Evolutionary conservation across 371 early-diverging fungal genomes (phyloP), one percentile per base, ranked within the genome.

Genomic region (Rhizopus sp.): DNA sequence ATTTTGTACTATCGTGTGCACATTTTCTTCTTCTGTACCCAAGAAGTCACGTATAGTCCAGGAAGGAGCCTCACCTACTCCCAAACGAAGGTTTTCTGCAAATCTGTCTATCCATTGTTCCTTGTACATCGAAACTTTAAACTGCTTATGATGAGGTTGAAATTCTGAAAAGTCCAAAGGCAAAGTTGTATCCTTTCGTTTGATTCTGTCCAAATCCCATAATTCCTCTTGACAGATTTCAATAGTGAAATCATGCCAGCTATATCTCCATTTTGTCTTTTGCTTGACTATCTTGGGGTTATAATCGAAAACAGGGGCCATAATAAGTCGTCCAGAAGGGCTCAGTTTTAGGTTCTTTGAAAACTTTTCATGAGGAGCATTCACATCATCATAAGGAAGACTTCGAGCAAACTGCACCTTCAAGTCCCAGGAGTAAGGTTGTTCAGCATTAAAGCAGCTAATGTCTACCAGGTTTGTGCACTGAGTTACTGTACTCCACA

Each of bases 361-460:
- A 52, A 80, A 72, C 33, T 69, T 60, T 30, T 69, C 67, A n/a
- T 80, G 80, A 4, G 80, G 80, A 0, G 77, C 69, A 30, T 69
- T 50, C 3, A 46, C n/a, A 10, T 54, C 63, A 10, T 70, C 62
- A 29, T 65, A 54, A 7, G 64, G 60, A 1, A 80, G 7, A 0
- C 66, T 63, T 32, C 66, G 68, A 8, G 75, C 77, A 8, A 56
- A 61, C 34, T 80, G 66, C 0, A 80, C 42, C 39, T 59, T 69
- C 23, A 68, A 46, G 23, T 80, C 77, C 80, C 80, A 80, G 0
- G 77, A 72, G 33, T 80, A 80, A 13, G 70, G 56, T 13, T 63
- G 51, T 23, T 80, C 75, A n/a, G 73, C 31, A 39, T 70, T 62
- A 0, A 55, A 60, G 15, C 61, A 57, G 41, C 47, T 69, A 7